phyloP scores from a whole-genome alignment of 2,329 filamentous ascomycete species.

The Penicillium sp. region DNA sequence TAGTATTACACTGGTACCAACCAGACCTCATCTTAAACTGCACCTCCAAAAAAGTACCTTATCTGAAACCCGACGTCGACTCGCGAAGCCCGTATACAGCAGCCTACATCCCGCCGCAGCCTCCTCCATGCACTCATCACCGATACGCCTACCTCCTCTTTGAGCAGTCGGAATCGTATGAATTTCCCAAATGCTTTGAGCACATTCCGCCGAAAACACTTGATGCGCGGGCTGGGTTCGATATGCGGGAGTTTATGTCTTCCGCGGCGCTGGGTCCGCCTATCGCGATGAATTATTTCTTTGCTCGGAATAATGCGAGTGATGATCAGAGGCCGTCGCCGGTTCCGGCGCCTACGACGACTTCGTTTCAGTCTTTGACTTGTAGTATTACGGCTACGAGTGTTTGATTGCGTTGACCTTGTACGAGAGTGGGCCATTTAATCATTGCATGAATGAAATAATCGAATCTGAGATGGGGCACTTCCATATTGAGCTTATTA shows the following conservation, averaged over 20 bases:
- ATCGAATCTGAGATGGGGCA: too few species aligned
- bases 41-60: neutral
- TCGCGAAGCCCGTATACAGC: neutral
- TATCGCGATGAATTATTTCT: conserved; percentile 38
- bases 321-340: conserved; percentile 5
- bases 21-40: conserved; percentile 14
- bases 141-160: conserved; percentile 33
- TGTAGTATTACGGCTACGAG: too few species aligned
- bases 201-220: conserved; percentile 27
- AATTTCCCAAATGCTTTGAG: conserved; percentile 28
- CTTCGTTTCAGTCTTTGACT: conserved; percentile 15
- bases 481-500: too few species aligned
- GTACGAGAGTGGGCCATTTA: too few species aligned
- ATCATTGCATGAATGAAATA: too few species aligned
- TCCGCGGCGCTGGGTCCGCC: conserved; percentile 28
- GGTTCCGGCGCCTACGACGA: conserved; percentile 14
- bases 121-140: conserved; percentile 24
- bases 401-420: too few species aligned
- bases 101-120: conserved; percentile 28
- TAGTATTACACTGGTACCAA: conserved; percentile 28
- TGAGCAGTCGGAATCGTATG: conserved; percentile 21
- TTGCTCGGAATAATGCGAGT: conserved; percentile 28
- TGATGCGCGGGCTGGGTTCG: conserved; percentile 29
- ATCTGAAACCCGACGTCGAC: conserved; percentile 2
- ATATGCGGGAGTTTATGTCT: conserved; percentile 31